These are phyloP conservation scores for Meyerozyma smithsonii DNA, from an alignment of 1,139 yeast species.

Conservation along the genomic window DNA sequence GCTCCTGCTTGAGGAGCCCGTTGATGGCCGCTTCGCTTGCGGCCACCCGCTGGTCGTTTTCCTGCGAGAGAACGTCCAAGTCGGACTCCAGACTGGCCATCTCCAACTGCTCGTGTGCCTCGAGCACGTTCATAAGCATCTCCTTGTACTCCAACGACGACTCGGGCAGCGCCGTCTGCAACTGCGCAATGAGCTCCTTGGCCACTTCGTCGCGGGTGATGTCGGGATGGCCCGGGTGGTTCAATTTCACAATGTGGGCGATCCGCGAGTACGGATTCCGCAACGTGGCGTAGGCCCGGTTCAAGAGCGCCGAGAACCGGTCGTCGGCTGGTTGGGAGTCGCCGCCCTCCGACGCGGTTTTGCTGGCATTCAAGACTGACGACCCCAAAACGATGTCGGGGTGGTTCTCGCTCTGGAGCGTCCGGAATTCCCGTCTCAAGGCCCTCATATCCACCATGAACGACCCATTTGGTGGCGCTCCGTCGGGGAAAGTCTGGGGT, in stretches of 20 bases:
- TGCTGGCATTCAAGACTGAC: slow-evolving; percentile 14
- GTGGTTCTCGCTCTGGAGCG: slow-evolving; percentile 68
- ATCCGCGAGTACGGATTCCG: slow-evolving; percentile 63
- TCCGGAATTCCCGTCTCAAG: slow-evolving; percentile 70
- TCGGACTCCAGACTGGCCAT: slow-evolving; percentile 58
- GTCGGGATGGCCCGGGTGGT: slow-evolving; percentile 37
- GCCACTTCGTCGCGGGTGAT: slow-evolving; percentile 38
- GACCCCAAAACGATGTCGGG: slow-evolving; percentile 61
- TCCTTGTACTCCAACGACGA: slow-evolving; percentile 45
- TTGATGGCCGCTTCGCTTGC: slow-evolving; percentile 32
- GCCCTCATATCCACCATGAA: slow-evolving; percentile 52
- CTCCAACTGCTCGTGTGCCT: slow-evolving; percentile 73
- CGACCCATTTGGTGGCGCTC: slow-evolving; percentile 61
- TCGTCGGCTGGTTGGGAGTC: slow-evolving; percentile 14
- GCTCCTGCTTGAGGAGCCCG: slow-evolving; percentile 24
- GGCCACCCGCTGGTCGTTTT: slow-evolving; percentile 52
- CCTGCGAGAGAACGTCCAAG: slow-evolving; percentile 45
- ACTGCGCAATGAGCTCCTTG: slow-evolving; percentile 29
- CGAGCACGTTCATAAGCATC: slow-evolving; percentile 68
- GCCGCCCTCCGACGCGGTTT: slow-evolving; percentile 12
- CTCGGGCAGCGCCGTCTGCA: slow-evolving; percentile 28
- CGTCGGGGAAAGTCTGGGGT: slow-evolving; percentile 68
- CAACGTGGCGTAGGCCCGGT: slow-evolving; percentile 71
- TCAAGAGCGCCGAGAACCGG: slow-evolving; percentile 47
- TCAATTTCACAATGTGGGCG: slow-evolving; percentile 32